Conservation (phyloP, 192 early-diverging fungal genomes). For the Umbelopsis ramanniana region DNA sequence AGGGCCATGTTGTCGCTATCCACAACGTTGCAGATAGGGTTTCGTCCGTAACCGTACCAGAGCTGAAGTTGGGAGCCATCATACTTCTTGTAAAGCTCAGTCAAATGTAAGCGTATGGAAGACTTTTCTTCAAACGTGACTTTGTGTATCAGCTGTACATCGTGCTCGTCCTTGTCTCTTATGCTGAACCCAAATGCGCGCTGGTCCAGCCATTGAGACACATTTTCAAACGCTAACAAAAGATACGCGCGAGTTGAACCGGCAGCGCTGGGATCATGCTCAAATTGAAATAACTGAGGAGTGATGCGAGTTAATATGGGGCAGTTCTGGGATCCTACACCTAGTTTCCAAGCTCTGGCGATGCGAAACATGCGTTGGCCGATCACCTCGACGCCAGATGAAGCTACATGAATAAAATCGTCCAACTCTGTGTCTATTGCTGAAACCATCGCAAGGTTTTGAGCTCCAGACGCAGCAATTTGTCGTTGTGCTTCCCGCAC, state of each 20-base stretch:
- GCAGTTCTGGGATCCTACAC: background rate
- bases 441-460: slow-evolving; percentile 22
- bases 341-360: background rate
- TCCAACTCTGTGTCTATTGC: slow-evolving; percentile 32
- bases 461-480: background rate
- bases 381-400: slow-evolving; percentile 5
- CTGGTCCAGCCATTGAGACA: background rate
- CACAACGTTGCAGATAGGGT: slow-evolving; percentile 21
- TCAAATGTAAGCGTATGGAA: background rate
- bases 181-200: background rate
- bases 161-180: background rate
- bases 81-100: background rate
- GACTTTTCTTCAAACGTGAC: background rate
- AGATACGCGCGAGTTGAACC: background rate
- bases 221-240: background rate
- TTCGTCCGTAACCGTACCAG: slow-evolving; percentile 17
- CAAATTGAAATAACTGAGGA: background rate
- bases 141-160: background rate
- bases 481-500: slow-evolving; percentile 28
- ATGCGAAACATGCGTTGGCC: slow-evolving; percentile 26
- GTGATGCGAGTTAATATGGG: background rate
- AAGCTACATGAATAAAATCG: slow-evolving; percentile 34
- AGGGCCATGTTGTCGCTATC: slow-evolving; percentile 21
- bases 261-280: background rate
- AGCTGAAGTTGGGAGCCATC: background rate